Base-by-base conservation (phyloP, 2,329 filamentous ascomycete species). In the Talaromyces marneffei region DNA sequence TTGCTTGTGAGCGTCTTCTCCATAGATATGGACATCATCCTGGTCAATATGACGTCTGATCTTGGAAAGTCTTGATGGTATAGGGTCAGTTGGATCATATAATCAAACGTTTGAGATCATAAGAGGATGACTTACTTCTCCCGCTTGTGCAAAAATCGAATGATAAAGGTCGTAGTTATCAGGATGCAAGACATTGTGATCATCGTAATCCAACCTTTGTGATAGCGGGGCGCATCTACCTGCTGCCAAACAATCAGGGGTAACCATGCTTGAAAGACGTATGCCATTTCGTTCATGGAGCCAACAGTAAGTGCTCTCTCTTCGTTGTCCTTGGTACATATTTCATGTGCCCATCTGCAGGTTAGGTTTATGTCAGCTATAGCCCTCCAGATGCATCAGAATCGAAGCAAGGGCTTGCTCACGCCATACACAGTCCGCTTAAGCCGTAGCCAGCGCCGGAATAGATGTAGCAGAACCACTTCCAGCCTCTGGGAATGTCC, bases 191-290 rank as follows among this genome's bases (percentile, higher is more conserved):
- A 77, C 37, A 87, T 68, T 5, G 78, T 76, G 4, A 82, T 73
- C 64, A 81, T 80, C 0, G 84, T 86, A 9, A 84, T 78, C 56
- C 82, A 87, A 0, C 86, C 86, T 66, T 87, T 87, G 0, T 65
- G 69, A 39, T 88, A 89, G 46, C 75, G 65, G 0, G 86, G 86
- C 0, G 81, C 83, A 61, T 88, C 84, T 0, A 85, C 78, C 68
- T 86, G 83, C 72, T 85, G 82, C 86, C 86, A 89, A 9, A 88
- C 80, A 8, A 88, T 69, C 33, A 87, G 78, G 6, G 87, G 87
- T 44, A 90, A 70, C 87, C 87, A 90, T 0, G 86, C 85, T 68
- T 89, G 86, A 46, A 90, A 73, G 1, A 88, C 85, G 63, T 89
- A 88, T 0, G 86, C 86, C 75, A 89, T 82, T 68, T 87, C 82